phyloP scores from a whole-genome alignment of 202 grass and related monocot species.

The Saccharum hybrid region DNA sequence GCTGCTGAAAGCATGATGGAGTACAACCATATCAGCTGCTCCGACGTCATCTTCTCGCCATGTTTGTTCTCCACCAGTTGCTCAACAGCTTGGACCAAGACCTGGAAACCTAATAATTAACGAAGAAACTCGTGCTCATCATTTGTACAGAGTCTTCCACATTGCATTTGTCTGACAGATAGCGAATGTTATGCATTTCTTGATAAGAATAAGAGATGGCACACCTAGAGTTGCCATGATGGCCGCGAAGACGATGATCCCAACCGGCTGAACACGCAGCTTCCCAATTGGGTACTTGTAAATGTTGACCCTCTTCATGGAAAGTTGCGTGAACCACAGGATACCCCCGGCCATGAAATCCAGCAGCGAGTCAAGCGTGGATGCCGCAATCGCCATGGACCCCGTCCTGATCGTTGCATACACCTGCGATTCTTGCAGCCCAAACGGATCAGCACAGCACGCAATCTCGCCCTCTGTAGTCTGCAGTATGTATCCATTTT shows the following conservation, averaged over 20 bases:
- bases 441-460: neutral
- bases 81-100: conserved; percentile 69
- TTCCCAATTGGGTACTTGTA: conserved; percentile 91
- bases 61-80: conserved; percentile 68
- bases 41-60: conserved; percentile 59
- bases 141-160: neutral
- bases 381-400: conserved; percentile 91
- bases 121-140: neutral
- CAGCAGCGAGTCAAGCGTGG: conserved; percentile 89
- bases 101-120: conserved; percentile 74
- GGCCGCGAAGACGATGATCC: conserved; percentile 89
- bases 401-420: conserved; percentile 79
- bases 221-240: conserved; percentile 94
- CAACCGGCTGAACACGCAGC: conserved; percentile 79
- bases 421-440: conserved; percentile 48
- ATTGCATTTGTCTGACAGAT: neutral
- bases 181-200: neutral
- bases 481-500: neutral
- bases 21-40: conserved; percentile 82
- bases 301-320: conserved; percentile 87
- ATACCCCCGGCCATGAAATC: conserved; percentile 87
- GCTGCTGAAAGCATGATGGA: conserved; percentile 88
- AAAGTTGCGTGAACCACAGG: conserved; percentile 83
- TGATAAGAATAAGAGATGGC: neutral
- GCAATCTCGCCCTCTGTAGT: neutral